These are phyloP conservation scores for Epicoccum nigrum DNA, from an alignment of 2,329 filamentous ascomycete genomes.

Conservation along the genomic window DNA sequence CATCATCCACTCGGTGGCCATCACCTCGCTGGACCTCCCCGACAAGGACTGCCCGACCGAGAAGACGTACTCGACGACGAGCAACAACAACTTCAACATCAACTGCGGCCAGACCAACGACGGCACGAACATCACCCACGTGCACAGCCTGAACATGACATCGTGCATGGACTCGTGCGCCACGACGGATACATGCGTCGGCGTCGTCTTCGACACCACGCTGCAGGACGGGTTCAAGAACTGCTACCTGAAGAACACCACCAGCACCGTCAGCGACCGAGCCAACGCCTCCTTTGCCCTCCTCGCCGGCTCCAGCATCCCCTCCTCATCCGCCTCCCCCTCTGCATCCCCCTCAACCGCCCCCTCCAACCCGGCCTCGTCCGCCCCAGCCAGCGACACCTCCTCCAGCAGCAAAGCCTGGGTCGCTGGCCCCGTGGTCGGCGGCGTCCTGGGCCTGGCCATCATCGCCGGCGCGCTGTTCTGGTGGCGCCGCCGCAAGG, in stretches of 20 bases:
- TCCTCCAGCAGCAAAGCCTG: conserved; percentile 27
- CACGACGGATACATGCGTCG: conserved; percentile 29
- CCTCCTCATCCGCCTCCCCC: conserved; percentile 1
- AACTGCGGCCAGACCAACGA: conserved; percentile 38
- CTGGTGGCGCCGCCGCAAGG: conserved; percentile 22
- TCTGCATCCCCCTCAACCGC: neutral
- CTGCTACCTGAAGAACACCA: conserved; percentile 44
- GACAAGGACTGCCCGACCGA: conserved; percentile 28
- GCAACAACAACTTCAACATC: conserved; percentile 34
- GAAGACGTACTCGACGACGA: conserved; percentile 20
- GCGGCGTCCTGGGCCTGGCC: conserved; percentile 24
- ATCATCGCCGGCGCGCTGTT: conserved; percentile 24
- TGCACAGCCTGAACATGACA: conserved; percentile 38
- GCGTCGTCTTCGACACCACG: conserved; percentile 34
- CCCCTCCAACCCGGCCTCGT: conserved; percentile 3
- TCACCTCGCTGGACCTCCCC: conserved; percentile 30
- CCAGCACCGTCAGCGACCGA: conserved; percentile 25
- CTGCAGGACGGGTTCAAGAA: conserved; percentile 37
- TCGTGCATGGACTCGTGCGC: conserved; percentile 41
- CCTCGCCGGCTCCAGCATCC: conserved; percentile 15
- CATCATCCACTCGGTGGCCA: conserved; percentile 33
- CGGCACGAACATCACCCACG: conserved; percentile 37
- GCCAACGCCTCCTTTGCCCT: conserved; percentile 30
- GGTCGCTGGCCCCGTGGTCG: conserved; percentile 39
- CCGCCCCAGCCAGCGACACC: neutral